Conservation (phyloP, 2,329 filamentous ascomycete genomes). For the Diaporthe batatas region DNA sequence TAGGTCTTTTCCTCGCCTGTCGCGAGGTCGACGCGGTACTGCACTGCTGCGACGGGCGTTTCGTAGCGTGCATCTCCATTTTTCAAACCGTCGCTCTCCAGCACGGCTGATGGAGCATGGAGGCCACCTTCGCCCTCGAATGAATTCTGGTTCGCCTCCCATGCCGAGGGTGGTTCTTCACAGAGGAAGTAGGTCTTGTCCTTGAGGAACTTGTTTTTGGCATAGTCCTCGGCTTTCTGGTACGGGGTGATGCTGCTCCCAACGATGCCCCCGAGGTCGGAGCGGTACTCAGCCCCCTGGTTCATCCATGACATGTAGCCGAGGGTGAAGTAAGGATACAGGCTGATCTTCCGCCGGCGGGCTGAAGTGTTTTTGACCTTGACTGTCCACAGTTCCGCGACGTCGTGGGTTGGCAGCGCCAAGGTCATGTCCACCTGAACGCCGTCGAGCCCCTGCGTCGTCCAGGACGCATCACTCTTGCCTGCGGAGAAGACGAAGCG, state of each 20-base stretch:
- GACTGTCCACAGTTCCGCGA: slow-evolving; percentile 68
- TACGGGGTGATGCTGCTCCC: slow-evolving; percentile 68
- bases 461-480: slow-evolving; percentile 69
- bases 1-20: slow-evolving; percentile 59
- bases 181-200: slow-evolving; percentile 71
- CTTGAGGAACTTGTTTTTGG: slow-evolving; percentile 68
- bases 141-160: slow-evolving; percentile 64
- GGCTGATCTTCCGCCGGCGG: slow-evolving; percentile 60
- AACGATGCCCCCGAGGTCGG: slow-evolving; percentile 63
- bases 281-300: slow-evolving; percentile 66
- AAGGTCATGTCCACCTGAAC: slow-evolving; percentile 66
- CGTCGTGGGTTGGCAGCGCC: slow-evolving; percentile 65
- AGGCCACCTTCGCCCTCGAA: slow-evolving; percentile 70
- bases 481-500: slow-evolving; percentile 66
- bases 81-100: slow-evolving; percentile 53
- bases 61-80: slow-evolving; percentile 67
- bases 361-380: slow-evolving; percentile 63
- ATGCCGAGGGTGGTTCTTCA: slow-evolving; percentile 63
- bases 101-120: slow-evolving; percentile 62
- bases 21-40: slow-evolving; percentile 61
- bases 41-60: slow-evolving; percentile 66
- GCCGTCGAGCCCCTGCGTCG: slow-evolving; percentile 60
- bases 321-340: slow-evolving; percentile 70
- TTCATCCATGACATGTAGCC: slow-evolving; percentile 76
- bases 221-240: slow-evolving; percentile 69